Percentiles rank a stretch among this genome's conserved stretches.
Conservation (phyloP, 176 grass and related monocot species). For the barley (Hordeum vulgare) region DNA sequence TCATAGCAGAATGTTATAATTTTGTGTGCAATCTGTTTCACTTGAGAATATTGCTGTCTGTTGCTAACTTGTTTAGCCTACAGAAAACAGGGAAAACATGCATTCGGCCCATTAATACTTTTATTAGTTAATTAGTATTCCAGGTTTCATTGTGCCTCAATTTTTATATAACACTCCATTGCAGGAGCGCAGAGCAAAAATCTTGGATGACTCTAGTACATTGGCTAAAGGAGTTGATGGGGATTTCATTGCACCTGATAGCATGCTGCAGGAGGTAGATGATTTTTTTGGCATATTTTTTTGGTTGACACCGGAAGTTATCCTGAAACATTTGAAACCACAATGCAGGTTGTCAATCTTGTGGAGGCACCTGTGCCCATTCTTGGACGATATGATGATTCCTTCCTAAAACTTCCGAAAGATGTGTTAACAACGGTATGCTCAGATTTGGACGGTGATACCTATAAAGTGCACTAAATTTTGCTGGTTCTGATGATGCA, state of each 20-base stretch:
- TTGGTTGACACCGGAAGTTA: neutral
- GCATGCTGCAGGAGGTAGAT: conserved; percentile 78
- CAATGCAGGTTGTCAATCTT: conserved; percentile 77
- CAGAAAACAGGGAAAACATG: neutral
- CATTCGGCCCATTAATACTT: neutral
- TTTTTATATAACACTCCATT: conserved; percentile 16
- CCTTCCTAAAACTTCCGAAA: conserved; percentile 90
- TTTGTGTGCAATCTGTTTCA: neutral
- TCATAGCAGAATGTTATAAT: neutral
- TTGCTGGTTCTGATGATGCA: neutral
- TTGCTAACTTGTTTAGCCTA: neutral
- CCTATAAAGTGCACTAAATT: neutral
- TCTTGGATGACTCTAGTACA: conserved; percentile 51
- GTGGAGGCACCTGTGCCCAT: conserved; percentile 80
- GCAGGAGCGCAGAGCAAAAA: conserved; percentile 68
- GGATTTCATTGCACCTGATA: conserved; percentile 48
- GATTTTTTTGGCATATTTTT: conserved; percentile 7
- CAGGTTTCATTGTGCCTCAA: neutral
- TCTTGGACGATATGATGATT: conserved; percentile 76
- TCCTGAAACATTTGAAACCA: conserved; percentile 11
- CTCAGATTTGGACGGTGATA: conserved; percentile 7
- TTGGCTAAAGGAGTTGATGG: conserved; percentile 59
- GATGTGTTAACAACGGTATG: conserved; percentile 94
- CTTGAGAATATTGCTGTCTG: neutral
- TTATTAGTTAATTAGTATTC: neutral